phyloP scores from a whole-genome alignment of 208 protist genomes.

The Crithidia fasciculata region DNA sequence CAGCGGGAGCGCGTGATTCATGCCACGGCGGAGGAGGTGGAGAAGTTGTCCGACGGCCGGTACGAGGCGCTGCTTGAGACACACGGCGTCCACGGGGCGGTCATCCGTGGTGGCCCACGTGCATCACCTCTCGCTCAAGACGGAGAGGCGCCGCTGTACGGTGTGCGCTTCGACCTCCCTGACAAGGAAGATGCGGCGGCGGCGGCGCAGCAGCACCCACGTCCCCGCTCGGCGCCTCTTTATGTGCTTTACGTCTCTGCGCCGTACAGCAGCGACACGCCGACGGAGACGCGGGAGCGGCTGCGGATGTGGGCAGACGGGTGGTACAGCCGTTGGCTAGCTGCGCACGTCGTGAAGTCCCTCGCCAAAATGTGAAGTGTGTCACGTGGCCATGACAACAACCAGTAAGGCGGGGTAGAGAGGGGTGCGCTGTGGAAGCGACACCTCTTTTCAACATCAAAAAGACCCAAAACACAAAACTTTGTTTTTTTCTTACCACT shows the following conservation, averaged over 20 bases:
- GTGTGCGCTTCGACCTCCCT: slow-evolving; percentile 16
- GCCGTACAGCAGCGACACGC: slow-evolving; percentile 17
- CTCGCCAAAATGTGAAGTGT: slow-evolving; percentile 18
- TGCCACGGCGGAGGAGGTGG: slow-evolving; percentile 12
- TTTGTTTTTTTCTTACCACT: background rate
- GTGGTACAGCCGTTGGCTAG: slow-evolving; percentile 31
- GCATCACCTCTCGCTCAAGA: background rate
- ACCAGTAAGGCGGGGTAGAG: background rate
- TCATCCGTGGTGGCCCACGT: slow-evolving; percentile 8
- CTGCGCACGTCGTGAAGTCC: slow-evolving; percentile 12
- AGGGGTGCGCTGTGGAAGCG: background rate
- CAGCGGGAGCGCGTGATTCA: background rate
- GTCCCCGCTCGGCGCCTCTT: slow-evolving; percentile 13
- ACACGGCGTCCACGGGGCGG: slow-evolving; percentile 4
- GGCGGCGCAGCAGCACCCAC: background rate
- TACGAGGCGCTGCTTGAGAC: slow-evolving; percentile 14
- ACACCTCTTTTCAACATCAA: too few relatives aligned
- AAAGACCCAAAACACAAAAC: too few relatives aligned
- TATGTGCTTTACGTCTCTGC: slow-evolving; percentile 19
- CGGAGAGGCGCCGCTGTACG: slow-evolving; percentile 10
- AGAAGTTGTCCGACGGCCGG: slow-evolving; percentile 8
- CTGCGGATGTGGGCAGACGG: slow-evolving; percentile 12
- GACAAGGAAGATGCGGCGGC: slow-evolving; percentile 1
- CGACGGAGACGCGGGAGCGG: background rate
- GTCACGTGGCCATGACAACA: too few relatives aligned